Evolutionary conservation across 2,329 filamentous ascomycete genomes (phyloP).

Genomic region (Nemania sp.): DNA sequence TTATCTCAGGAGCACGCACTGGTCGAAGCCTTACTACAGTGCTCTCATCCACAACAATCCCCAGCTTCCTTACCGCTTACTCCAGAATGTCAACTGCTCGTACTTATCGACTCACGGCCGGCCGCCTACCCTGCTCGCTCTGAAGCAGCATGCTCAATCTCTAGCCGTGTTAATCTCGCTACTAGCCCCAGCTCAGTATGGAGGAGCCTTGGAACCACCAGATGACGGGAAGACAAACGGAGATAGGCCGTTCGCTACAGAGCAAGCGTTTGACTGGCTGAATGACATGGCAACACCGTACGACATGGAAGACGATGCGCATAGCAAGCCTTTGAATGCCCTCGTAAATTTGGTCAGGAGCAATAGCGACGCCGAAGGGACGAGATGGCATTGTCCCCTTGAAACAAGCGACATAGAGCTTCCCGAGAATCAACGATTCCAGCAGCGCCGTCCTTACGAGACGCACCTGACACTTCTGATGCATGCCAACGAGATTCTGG

Average conservation of each 20-base stretch:
- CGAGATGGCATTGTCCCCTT: constrained; percentile 52
- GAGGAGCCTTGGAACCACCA: constrained; percentile 37
- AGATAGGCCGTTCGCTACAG: constrained; percentile 41
- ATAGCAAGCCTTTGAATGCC: constrained; percentile 51
- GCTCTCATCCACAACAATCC: constrained; percentile 43
- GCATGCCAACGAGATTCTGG: constrained; percentile 63
- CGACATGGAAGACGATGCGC: constrained; percentile 50
- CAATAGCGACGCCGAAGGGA: constrained; percentile 47
- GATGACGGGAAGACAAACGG: constrained; percentile 26
- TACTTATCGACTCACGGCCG: constrained; percentile 57
- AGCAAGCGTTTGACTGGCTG: constrained; percentile 61
- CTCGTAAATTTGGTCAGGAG: constrained; percentile 50
- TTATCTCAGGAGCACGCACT: constrained; percentile 46
- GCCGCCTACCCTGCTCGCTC: constrained; percentile 57
- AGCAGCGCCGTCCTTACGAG: constrained; percentile 44
- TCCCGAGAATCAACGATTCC: constrained; percentile 24
- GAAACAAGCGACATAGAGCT: constrained; percentile 32
- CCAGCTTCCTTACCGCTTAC: constrained; percentile 36
- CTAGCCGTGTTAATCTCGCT: constrained; percentile 55
- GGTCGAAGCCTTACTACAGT: constrained; percentile 47
- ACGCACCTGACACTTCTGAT: constrained; percentile 54
- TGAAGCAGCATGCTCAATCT: constrained; percentile 65
- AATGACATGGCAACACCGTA: constrained; percentile 55
- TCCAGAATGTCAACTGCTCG: constrained; percentile 58
- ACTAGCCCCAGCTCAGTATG: constrained; percentile 46